Percentiles rank a stretch among this genome's conserved stretches.
These are phyloP conservation scores for Cryphonectria naterciae DNA, from an alignment of 2,329 filamentous ascomycete genomes.

Conservation along the genomic window DNA sequence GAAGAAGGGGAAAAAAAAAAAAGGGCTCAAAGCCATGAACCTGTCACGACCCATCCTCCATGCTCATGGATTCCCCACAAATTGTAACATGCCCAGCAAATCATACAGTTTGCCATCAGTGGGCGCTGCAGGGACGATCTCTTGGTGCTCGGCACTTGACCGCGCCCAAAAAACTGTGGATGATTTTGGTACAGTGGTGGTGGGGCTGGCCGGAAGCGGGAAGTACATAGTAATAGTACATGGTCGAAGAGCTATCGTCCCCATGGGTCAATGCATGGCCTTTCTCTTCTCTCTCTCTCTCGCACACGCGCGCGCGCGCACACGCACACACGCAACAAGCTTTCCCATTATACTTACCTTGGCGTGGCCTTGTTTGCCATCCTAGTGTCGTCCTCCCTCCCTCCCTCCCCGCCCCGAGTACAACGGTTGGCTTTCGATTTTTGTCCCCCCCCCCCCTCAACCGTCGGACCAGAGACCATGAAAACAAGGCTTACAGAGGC, in stretches of 20 bases:
- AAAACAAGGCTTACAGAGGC: neutral
- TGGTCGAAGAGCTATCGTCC: neutral
- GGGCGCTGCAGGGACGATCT: conserved; percentile 28
- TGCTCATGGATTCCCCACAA: neutral
- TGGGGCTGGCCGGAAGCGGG: conserved; percentile 13
- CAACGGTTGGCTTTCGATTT: neutral
- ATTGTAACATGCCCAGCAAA: conserved; percentile 9
- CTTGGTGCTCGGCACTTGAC: conserved; percentile 27
- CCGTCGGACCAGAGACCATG: neutral
- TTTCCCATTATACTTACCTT: conserved; percentile 22
- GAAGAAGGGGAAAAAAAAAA: neutral
- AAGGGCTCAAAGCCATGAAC: neutral
- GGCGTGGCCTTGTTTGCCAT: neutral
- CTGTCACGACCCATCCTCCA: neutral
- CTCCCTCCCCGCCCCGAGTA: neutral
- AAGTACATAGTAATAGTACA: neutral
- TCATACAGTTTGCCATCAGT: conserved; percentile 2
- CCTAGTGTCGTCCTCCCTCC: conserved; percentile 9
- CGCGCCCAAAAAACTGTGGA: conserved; percentile 5
- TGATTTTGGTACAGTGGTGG: neutral
- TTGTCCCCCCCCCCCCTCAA: neutral
- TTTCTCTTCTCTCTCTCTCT: neutral
- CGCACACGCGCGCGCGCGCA: no score
- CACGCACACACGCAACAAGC: neutral
- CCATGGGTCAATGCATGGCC: neutral